Evolutionary conservation across 805 yeast species (phyloP).

Genomic region (Myxozyma neotropica): DNA sequence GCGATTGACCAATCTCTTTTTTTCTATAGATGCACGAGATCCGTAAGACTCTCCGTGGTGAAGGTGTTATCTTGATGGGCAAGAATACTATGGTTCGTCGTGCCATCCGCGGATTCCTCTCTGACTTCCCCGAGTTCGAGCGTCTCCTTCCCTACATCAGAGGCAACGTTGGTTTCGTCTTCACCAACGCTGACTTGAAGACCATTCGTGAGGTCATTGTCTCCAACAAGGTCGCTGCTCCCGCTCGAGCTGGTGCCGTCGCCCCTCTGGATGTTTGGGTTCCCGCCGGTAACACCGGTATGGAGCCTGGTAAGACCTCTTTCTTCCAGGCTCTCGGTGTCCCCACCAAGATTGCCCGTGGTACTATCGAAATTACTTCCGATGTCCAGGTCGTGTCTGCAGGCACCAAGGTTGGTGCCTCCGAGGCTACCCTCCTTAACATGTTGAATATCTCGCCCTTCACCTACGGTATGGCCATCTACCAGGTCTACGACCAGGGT

Average conservation of each 20-base stretch:
- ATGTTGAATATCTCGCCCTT: constrained; percentile 99
- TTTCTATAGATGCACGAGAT: constrained; percentile 80
- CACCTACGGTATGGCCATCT: constrained; percentile 96
- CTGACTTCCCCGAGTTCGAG: constrained; percentile 95
- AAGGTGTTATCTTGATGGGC: constrained; percentile 97
- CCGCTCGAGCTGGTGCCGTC: constrained; percentile 99
- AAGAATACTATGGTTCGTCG: constrained; percentile 99
- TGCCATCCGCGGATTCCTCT: constrained; percentile 94
- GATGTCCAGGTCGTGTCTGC: constrained; percentile 94
- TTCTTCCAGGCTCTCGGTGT: constrained; percentile 99
- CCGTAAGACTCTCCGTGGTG: constrained; percentile 94
- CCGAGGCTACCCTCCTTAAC: constrained; percentile 98
- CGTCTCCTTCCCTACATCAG: constrained; percentile 89
- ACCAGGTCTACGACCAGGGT: constrained; percentile 98
- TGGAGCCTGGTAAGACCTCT: constrained; percentile 99
- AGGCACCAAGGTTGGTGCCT: constrained; percentile 91
- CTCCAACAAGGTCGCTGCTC: constrained; percentile 98
- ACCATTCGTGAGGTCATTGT: constrained; percentile 83
- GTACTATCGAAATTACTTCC: constrained; percentile 98
- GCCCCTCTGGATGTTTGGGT: constrained; percentile 98
- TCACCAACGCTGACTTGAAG: constrained; percentile 96
- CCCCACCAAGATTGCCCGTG: constrained; percentile 99
- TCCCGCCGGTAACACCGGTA: constrained; percentile 99
- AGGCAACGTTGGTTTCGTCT: constrained; percentile 99
- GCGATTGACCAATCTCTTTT: not conserved